Conservation (phyloP, 129 eudicot species). For the Gnaphalium uliginosum region DNA sequence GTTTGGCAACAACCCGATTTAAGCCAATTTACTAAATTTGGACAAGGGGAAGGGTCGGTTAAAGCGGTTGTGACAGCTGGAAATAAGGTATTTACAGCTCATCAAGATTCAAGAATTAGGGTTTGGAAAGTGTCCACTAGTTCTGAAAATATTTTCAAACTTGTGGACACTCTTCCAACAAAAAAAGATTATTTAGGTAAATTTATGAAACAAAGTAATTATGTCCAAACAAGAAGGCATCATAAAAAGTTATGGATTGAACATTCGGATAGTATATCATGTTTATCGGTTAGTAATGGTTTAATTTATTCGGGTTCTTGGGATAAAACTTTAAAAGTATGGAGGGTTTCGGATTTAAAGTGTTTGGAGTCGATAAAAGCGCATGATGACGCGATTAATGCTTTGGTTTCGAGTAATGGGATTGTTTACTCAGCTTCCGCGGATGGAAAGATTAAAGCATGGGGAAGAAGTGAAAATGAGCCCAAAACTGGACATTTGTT, state of each 20-base stretch:
- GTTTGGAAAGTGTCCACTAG: constrained; percentile 83
- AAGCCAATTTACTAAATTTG: constrained; percentile 66
- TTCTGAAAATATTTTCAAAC: constrained; percentile 65
- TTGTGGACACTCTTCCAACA: constrained; percentile 73
- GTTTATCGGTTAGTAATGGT: constrained; percentile 68
- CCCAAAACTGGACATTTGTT: constrained; percentile 46
- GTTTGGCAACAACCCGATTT: constrained; percentile 98
- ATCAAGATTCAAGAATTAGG: constrained; percentile 81
- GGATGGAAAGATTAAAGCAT: constrained; percentile 82
- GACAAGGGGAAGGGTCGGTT: constrained; percentile 84
- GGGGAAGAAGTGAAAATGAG: constrained; percentile 52
- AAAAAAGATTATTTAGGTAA: constrained; percentile 75
- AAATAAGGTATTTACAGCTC: constrained; percentile 79
- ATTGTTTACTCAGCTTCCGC: constrained; percentile 75
- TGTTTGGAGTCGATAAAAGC: constrained; percentile 91
- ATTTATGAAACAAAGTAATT: constrained; percentile 81
- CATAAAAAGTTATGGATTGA: constrained; percentile 83
- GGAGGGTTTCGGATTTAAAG: constrained; percentile 75
- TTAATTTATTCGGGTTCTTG: constrained; percentile 91
- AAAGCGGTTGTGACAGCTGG: constrained; percentile 74
- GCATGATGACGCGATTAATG: constrained; percentile 87
- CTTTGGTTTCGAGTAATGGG: constrained; percentile 47
- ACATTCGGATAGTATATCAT: constrained; percentile 81
- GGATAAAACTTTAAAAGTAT: constrained; percentile 88
- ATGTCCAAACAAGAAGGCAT: constrained; percentile 74